Evolutionary conservation across 768 basidiomycete genomes (phyloP).

Genomic region (Goffeauzyma gilvescens): DNA sequence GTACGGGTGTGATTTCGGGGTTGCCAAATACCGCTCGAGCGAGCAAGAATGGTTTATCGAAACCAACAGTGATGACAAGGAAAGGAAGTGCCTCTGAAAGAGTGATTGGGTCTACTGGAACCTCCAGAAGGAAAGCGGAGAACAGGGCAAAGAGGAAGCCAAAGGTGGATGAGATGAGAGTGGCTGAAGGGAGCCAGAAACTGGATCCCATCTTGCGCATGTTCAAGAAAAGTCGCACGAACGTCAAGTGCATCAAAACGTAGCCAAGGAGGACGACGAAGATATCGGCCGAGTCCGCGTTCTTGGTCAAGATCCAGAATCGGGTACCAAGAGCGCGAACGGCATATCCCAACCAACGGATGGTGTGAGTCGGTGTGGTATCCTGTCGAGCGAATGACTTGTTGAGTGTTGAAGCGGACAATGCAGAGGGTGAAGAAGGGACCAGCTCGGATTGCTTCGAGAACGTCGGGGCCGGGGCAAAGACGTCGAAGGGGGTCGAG

Average conservation of each 20-base stretch:
- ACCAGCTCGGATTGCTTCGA: too few species aligned
- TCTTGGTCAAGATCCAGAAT: constrained; percentile 75
- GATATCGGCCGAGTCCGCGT: constrained; percentile 90
- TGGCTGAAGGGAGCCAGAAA: constrained; percentile 53
- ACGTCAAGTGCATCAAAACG: constrained; percentile 84
- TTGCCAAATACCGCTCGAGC: constrained; percentile 76
- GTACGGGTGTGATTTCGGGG: constrained; percentile 37
- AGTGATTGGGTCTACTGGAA: constrained; percentile 79
- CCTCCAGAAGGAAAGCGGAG: constrained; percentile 50
- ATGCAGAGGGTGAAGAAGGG: constrained; percentile 11
- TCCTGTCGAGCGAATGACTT: constrained; percentile 33
- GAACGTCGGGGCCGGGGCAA: constrained; percentile 10
- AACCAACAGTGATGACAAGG: constrained; percentile 91
- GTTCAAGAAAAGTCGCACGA: constrained; percentile 72
- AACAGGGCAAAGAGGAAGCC: constrained; percentile 72
- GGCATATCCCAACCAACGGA: constrained; percentile 81
- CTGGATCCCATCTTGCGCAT: constrained; percentile 66
- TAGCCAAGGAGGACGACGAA: constrained; percentile 84
- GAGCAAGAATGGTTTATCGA: constrained; percentile 87
- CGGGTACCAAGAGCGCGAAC: constrained; percentile 51
- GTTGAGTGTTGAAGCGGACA: constrained; percentile 11
- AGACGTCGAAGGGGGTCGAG: constrained; percentile 11
- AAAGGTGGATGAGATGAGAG: constrained; percentile 60
- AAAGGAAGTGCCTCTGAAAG: constrained; percentile 92
- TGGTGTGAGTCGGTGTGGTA: constrained; percentile 43